Evolutionary conservation across 169 alveolate species (phyloP).

Genomic region (Babesia ovata): DNA sequence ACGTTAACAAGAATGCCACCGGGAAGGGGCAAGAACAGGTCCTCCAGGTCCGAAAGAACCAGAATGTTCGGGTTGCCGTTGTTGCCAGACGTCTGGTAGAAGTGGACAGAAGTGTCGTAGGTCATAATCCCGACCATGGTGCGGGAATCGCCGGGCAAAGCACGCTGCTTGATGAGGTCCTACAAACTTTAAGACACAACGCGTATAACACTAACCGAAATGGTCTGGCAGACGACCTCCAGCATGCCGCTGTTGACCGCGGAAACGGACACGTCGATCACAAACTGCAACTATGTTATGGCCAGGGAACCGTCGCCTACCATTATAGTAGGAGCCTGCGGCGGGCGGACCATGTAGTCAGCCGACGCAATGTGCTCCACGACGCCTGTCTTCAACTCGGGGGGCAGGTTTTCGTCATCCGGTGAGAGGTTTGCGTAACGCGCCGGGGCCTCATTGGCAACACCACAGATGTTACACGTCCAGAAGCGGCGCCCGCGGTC

Average conservation of each 20-base stretch:
- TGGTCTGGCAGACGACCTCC: conserved; percentile 83
- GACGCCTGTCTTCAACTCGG: conserved; percentile 81
- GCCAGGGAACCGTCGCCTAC: conserved; percentile 21
- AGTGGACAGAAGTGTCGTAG: conserved; percentile 93
- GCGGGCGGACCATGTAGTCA: conserved; percentile 95
- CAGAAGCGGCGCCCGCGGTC: conserved; percentile 94
- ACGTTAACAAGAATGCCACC: conserved; percentile 87
- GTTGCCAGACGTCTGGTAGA: conserved; percentile 85
- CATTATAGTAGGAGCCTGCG: conserved; percentile 94
- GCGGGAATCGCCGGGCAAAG: conserved; percentile 78
- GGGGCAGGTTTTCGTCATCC: conserved; percentile 77
- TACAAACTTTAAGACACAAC: conserved; percentile 8
- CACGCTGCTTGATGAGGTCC: conserved; percentile 46
- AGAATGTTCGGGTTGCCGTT: conserved; percentile 89
- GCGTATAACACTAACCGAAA: conserved; percentile 75
- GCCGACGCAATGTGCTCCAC: conserved; percentile 94
- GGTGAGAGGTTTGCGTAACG: conserved; percentile 80
- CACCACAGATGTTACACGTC: conserved; percentile 96
- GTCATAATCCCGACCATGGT: conserved; percentile 93
- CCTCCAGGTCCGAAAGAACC: conserved; percentile 90
- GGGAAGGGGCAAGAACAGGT: conserved; percentile 92
- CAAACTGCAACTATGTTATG: conserved; percentile 53
- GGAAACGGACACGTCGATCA: conserved; percentile 88
- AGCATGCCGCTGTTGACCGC: conserved; percentile 91
- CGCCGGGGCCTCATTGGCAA: conserved; percentile 89